Base-by-base conservation (phyloP, 176 grass and related monocot genomes). In the Avena atlantica region DNA sequence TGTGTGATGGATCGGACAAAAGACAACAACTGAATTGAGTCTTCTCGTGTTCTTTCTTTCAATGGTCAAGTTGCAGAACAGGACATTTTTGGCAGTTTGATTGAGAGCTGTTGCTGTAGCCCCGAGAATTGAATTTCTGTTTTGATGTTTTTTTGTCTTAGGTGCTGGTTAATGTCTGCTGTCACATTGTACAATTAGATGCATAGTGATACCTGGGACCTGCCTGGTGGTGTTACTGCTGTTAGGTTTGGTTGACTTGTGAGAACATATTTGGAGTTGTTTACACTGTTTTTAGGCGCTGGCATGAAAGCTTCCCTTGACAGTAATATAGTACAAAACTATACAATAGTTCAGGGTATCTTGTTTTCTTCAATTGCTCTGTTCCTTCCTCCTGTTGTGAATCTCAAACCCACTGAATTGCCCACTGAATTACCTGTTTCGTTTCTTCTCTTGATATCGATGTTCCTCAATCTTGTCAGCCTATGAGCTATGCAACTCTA, bases 141-240 rank as follows among this genome's bases (percentile, higher is more conserved):
- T 73, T 49, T 76, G 69, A 21, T 51, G 50, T 65, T 48, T 51
- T 29, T 62, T 85, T 83, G 15, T 14, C 61, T 70, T 42, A 29
- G 76, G 34, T 68, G 19, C 14, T 59, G 37, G 42, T 91, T 81
- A 80, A 61, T 91, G 68, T 42, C 40, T 76, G 21, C 44, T 49
- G 29, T 55, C 89, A 70, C 83, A 49, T 77, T 55, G 86, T 40
- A 69, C 82, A 88, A 53, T 85, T 76, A 48, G 56, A 61, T 91
- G 51, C 60, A 69, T 81, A 80, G 36, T 68, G 81, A n/a, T 53
- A 55, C 50, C 24, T 73, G 75, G 55, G 20, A 15, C 25, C 60
- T 3, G 4, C 23, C 51, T 56, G n/a, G 2, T 83, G 45, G 2
- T 68, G 3, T 3, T 73, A 20, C 12, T 70, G 89, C 53, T 67